Evolutionary conservation across 345 rosid genomes (phyloP).

Genomic region (Erodium maritimum): DNA sequence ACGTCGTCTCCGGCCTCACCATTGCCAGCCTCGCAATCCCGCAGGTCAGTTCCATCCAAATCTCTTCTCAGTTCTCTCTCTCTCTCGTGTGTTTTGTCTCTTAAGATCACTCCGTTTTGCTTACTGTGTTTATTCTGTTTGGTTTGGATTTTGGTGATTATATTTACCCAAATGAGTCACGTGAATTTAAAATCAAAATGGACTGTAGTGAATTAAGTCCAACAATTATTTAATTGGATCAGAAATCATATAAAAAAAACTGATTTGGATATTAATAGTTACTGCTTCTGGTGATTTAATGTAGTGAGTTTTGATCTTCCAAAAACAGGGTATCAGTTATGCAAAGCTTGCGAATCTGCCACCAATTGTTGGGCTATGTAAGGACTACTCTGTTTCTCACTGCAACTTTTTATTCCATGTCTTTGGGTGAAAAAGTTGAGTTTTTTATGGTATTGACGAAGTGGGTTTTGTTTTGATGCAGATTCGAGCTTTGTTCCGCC

Average conservation of each 20-base stretch:
- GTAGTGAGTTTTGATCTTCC: slow-evolving; percentile 3
- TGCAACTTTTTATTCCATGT: background rate
- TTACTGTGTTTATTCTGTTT: background rate
- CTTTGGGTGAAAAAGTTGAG: slow-evolving; percentile 1
- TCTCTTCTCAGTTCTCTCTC: background rate
- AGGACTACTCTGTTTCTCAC: slow-evolving; percentile 19
- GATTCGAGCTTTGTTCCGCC: slow-evolving; percentile 99
- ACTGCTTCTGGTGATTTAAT: background rate
- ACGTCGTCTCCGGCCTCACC: slow-evolving; percentile 90
- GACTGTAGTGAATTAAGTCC: too few relatives aligned
- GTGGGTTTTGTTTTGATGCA: slow-evolving; percentile 22
- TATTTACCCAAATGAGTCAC: too few relatives aligned
- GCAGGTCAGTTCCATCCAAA: slow-evolving; percentile 40
- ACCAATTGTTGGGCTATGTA: slow-evolving; percentile 85
- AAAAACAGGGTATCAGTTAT: slow-evolving; percentile 87
- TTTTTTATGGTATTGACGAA: background rate
- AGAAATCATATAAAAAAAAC: background rate
- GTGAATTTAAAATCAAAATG: too few relatives aligned
- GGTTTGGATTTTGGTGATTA: slow-evolving; percentile 4
- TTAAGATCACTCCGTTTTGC: background rate
- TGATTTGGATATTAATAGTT: too few relatives aligned
- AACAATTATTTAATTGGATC: slow-evolving; percentile 6
- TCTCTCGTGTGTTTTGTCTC: background rate
- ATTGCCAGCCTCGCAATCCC: slow-evolving; percentile 99
- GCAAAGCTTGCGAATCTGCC: slow-evolving; percentile 98